phyloP scores from a whole-genome alignment of 2,329 filamentous ascomycete genomes.

The Botryotinia narcissicola region DNA sequence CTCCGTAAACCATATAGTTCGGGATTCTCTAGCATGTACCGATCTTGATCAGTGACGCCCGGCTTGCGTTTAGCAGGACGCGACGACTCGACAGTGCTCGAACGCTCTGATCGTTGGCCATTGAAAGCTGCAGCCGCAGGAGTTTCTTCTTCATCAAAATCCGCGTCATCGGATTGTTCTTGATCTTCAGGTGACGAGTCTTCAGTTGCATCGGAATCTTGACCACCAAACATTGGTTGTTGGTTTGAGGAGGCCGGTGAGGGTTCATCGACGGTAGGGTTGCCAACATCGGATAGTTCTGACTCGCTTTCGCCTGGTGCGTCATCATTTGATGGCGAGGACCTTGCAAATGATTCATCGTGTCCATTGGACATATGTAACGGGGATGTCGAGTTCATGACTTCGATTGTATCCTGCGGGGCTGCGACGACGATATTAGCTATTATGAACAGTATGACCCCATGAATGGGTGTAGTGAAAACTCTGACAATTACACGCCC shows the following conservation, averaged over 20 bases:
- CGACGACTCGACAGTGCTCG: constrained; percentile 69
- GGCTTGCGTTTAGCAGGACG: constrained; percentile 72
- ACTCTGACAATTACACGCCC: constrained; percentile 26
- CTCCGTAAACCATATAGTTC: constrained; percentile 91
- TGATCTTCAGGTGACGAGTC: constrained; percentile 41
- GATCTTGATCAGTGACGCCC: constrained; percentile 65
- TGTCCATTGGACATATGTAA: constrained; percentile 67
- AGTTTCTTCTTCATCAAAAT: constrained; percentile 72
- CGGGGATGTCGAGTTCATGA: constrained; percentile 60
- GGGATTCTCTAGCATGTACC: constrained; percentile 82
- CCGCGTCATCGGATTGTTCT: constrained; percentile 63
- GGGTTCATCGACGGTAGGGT: constrained; percentile 52
- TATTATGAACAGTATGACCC: constrained; percentile 29
- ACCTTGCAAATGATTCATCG: constrained; percentile 53
- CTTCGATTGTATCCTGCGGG: constrained; percentile 56
- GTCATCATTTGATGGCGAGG: constrained; percentile 42
- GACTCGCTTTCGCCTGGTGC: constrained; percentile 63
- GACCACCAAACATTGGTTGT: constrained; percentile 36
- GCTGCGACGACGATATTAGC: constrained; percentile 54
- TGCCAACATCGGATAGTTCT: constrained; percentile 71
- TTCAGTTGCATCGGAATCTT: constrained; percentile 35
- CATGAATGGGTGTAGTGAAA: constrained; percentile 26
- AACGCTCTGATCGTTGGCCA: constrained; percentile 50
- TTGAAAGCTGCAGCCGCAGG: constrained; percentile 50
- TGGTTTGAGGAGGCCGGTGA: constrained; percentile 46